A percentile compares a stretch with the other conserved stretches of the same genome.
phyloP scores from a whole-genome alignment of 192 early-diverging fungal genomes.

The Umbelopsis sp. region DNA sequence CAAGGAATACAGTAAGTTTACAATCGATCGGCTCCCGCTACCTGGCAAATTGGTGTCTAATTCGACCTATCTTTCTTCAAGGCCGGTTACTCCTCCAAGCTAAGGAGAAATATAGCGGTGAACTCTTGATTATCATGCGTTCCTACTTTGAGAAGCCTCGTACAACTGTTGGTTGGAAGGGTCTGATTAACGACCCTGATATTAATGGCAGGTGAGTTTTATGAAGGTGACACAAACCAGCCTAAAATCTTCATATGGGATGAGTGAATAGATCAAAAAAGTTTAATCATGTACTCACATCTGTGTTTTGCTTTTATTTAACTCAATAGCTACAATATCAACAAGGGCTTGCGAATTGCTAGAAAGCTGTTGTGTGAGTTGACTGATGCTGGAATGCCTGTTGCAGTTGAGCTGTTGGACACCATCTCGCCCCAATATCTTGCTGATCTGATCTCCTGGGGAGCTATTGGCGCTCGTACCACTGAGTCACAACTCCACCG shows the following conservation, averaged over 20 bases:
- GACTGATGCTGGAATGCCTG: slow-evolving; percentile 83
- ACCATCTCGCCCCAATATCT: slow-evolving; percentile 97
- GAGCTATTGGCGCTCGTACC: slow-evolving; percentile 95
- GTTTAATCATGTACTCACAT: not conserved
- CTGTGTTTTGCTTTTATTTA: not conserved
- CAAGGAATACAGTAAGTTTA: slow-evolving; percentile 73
- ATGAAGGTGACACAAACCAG: not conserved
- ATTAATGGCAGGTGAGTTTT: slow-evolving; percentile 58
- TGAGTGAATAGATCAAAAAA: not conserved
- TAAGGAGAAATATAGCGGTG: slow-evolving; percentile 69
- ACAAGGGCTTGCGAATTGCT: slow-evolving; percentile 91
- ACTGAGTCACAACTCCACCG: slow-evolving; percentile 96
- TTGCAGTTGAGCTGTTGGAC: slow-evolving; percentile 89
- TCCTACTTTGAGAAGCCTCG: slow-evolving; percentile 99
- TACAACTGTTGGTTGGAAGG: slow-evolving; percentile 93
- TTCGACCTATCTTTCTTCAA: not conserved
- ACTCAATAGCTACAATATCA: slow-evolving; percentile 82
- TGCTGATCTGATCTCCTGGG: slow-evolving; percentile 93
- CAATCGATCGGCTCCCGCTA: not conserved
- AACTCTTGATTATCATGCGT: slow-evolving; percentile 91
- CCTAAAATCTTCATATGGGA: slow-evolving; percentile 9
- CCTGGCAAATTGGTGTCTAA: not conserved
- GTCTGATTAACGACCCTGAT: slow-evolving; percentile 82
- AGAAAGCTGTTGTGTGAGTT: slow-evolving; percentile 79
- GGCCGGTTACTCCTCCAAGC: slow-evolving; percentile 36